Evolutionary conservation across 2,329 filamentous ascomycete species (phyloP), one percentile per base, ranked within the genome.

Genomic region (Akanthomyces uredinophilus): DNA sequence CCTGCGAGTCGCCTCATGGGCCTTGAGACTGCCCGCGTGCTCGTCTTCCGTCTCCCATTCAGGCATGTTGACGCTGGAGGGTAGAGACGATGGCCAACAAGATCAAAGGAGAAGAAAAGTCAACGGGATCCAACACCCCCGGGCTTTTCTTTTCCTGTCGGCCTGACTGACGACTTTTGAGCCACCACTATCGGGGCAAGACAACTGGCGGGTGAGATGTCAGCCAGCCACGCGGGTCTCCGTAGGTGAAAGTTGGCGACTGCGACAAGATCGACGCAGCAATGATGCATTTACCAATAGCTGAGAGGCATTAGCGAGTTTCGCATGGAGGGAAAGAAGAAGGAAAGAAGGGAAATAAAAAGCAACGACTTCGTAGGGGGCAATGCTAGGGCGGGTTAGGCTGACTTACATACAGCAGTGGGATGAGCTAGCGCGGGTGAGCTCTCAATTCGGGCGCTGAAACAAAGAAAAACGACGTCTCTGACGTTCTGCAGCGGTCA

Each of bases 31-130:
- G 46, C 47, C 54, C 29, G 37, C 54, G 66, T 81, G 81, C 72
- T 88, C 85, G 69, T 88, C 83, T 64, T 88, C 85, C 7, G 83
- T 87, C 71, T 87, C 83, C 84, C 84, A 86, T 52, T 75, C 76
- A 64, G 77, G 77, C 83, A 87, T 87, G n/a, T 35, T 39, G 54
- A 35, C 54, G 20, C 18, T 41, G 24, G 22, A 52, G 37, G 7
- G 29, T 10, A 20, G 32, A 24, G 27, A 52, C 6, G 8, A 52
- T 7, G n/a, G 39, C 11, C 3, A 43, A 29, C 24, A 39, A 20
- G n/a, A 37, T 29, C 52, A 59, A 37, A 54, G 47, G 46, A 46
- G 46, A n/a, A 55, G 39, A 29, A 43, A 16, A 22, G 39, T 44
- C 35, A 20, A 22, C 13, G 14, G 24, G 46, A 39, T 62, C 18